A percentile compares a stretch with the other conserved stretches of the same genome.
Conservation (phyloP, 1,139 yeast genomes). For the Yamadazyma taylorii region DNA sequence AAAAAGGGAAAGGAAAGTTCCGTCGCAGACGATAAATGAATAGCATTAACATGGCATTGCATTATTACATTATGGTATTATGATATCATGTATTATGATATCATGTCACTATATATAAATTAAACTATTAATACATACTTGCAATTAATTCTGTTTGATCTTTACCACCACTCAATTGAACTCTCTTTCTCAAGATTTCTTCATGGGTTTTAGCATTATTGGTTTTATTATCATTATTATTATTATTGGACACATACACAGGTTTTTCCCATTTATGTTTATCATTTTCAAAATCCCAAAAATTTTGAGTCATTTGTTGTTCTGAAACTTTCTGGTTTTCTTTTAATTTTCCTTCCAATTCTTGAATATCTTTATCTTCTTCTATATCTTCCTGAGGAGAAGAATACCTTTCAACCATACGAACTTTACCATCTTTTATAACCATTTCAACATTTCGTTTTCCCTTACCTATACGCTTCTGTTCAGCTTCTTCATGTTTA, state of each 20-base stretch:
- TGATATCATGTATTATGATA: too few relatives aligned
- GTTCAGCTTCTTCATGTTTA: constrained; percentile 58
- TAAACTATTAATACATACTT: constrained; percentile 8
- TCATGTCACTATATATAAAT: too few relatives aligned
- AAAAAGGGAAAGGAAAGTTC: constrained; percentile 18
- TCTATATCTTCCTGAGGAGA: constrained; percentile 20
- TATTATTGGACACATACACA: constrained; percentile 26
- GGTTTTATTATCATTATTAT: too few relatives aligned
- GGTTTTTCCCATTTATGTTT: constrained; percentile 53
- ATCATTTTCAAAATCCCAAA: constrained; percentile 64
- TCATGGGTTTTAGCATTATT: neutral
- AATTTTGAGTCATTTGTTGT: constrained; percentile 15
- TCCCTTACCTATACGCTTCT: constrained; percentile 68
- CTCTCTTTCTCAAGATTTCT: constrained; percentile 15
- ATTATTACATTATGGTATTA: too few relatives aligned
- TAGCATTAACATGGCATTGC: too few relatives aligned
- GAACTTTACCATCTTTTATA: constrained; percentile 79
- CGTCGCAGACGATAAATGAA: constrained; percentile 7
- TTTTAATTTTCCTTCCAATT: constrained; percentile 26
- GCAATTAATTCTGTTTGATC: constrained; percentile 17
- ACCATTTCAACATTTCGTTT: constrained; percentile 74
- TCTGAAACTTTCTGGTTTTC: constrained; percentile 19
- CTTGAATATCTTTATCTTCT: constrained; percentile 26
- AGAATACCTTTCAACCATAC: constrained; percentile 42
- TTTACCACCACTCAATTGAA: constrained; percentile 16